Evolutionary conservation across 306 rosid genomes (phyloP).

Genomic region (Dryas alaskensis): DNA sequence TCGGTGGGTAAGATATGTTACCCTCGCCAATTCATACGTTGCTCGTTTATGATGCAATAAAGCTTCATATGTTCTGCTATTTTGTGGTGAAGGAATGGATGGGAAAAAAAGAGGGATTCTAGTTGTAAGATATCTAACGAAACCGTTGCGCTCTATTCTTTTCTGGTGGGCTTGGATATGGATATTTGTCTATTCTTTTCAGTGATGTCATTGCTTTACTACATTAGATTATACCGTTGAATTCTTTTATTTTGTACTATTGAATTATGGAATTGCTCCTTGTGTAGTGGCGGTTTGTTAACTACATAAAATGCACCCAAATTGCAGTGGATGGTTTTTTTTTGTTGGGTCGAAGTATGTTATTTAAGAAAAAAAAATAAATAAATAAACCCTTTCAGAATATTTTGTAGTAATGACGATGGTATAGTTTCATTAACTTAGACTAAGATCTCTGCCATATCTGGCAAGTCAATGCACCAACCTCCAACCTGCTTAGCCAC

Average conservation of each 20-base stretch:
- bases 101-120: neutral
- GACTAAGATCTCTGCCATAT: neutral
- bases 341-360: neutral
- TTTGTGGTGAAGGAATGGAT: slow-evolving; percentile 17
- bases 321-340: neutral
- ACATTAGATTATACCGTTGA: neutral
- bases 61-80: slow-evolving; percentile 9
- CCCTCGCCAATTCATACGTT: slow-evolving; percentile 74
- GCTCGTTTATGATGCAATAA: slow-evolving; percentile 58
- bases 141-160: neutral
- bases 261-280: neutral
- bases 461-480: neutral
- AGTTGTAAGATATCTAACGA: slow-evolving; percentile 16
- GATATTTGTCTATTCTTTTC: neutral
- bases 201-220: neutral
- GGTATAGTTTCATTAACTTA: neutral
- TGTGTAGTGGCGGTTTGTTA: neutral
- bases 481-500: neutral
- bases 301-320: neutral
- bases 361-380: neutral
- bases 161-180: neutral
- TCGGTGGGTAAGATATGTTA: slow-evolving; percentile 87
- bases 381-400: neutral
- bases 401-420: too few relatives aligned
- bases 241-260: neutral